Conservation (phyloP, 148 eudicot species). For the Persicaria maculosa region DNA sequence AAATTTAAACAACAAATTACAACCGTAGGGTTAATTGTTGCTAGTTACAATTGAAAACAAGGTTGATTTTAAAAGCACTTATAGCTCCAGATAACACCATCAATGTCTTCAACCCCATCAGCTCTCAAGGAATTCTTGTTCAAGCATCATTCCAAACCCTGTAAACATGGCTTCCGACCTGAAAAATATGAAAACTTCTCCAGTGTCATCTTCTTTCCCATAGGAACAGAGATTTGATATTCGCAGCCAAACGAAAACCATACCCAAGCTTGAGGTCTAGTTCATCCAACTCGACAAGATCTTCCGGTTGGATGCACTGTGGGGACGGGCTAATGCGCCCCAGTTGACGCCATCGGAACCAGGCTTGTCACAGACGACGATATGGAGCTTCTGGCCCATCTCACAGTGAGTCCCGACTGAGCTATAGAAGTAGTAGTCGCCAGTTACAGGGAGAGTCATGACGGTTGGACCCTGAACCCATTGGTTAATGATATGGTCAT, state of each 20-base stretch:
- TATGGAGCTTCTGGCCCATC: constrained; percentile 46
- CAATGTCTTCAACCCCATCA: neutral
- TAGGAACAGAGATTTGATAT: neutral
- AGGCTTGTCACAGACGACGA: constrained; percentile 25
- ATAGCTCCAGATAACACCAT: no score
- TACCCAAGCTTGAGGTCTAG: neutral
- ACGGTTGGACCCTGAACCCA: constrained; percentile 33
- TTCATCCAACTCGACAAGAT: neutral
- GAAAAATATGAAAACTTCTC: neutral
- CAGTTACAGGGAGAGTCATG: constrained; percentile 30
- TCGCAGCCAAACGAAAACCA: neutral
- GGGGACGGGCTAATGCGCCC: neutral
- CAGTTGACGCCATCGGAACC: constrained; percentile 18
- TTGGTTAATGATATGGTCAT: constrained; percentile 21
- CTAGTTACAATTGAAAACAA: neutral
- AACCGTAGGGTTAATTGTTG: neutral
- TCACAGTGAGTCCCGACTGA: constrained; percentile 47
- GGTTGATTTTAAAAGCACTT: no score
- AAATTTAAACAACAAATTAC: neutral
- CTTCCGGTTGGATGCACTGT: neutral
- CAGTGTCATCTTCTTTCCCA: neutral
- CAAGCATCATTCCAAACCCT: neutral
- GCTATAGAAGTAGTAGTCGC: constrained; percentile 51
- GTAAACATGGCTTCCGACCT: neutral
- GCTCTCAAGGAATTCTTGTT: neutral